These are phyloP conservation scores for Backusella mclennaniae DNA, from an alignment of 192 early-diverging fungal genomes.

Conservation along the genomic window DNA sequence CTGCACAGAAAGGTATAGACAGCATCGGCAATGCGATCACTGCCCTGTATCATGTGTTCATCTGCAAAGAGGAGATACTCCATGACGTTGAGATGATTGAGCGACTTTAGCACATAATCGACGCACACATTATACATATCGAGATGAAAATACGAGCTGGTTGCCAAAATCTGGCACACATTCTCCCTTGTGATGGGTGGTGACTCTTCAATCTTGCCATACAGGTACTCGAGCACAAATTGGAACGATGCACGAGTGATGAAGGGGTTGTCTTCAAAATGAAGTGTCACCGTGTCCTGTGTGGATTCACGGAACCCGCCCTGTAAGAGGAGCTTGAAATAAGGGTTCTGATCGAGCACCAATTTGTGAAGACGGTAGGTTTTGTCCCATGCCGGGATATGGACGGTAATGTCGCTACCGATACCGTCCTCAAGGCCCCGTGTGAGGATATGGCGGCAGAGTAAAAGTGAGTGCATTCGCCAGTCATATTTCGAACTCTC, in stretches of 20 bases:
- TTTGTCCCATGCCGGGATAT: conserved; percentile 42
- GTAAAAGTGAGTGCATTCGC: conserved; percentile 21
- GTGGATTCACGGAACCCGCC: conserved; percentile 48
- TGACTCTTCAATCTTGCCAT: conserved; percentile 44
- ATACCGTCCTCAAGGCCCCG: conserved; percentile 45
- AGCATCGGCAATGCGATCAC: conserved; percentile 45
- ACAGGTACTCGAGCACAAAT: conserved; percentile 46
- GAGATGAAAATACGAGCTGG: conserved; percentile 48
- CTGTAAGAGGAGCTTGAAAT: conserved; percentile 45
- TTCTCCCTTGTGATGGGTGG: conserved; percentile 34
- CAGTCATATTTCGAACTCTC: conserved; percentile 24
- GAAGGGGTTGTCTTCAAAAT: conserved; percentile 48
- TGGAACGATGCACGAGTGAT: conserved; percentile 55
- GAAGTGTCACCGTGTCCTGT: conserved; percentile 30
- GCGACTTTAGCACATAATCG: conserved; percentile 22
- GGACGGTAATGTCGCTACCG: conserved; percentile 48
- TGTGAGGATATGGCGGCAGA: conserved; percentile 46
- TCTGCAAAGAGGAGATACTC: conserved; percentile 46
- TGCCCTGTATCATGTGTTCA: conserved; percentile 35
- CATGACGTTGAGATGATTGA: conserved; percentile 35
- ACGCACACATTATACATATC: conserved; percentile 47
- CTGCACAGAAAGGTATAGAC: conserved; percentile 52
- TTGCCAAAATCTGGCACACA: conserved; percentile 44
- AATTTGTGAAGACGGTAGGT: conserved; percentile 53
- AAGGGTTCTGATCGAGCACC: conserved; percentile 49